phyloP scores from a whole-genome alignment of 345 rosid genomes.

The Eucalyptus caleyi region DNA sequence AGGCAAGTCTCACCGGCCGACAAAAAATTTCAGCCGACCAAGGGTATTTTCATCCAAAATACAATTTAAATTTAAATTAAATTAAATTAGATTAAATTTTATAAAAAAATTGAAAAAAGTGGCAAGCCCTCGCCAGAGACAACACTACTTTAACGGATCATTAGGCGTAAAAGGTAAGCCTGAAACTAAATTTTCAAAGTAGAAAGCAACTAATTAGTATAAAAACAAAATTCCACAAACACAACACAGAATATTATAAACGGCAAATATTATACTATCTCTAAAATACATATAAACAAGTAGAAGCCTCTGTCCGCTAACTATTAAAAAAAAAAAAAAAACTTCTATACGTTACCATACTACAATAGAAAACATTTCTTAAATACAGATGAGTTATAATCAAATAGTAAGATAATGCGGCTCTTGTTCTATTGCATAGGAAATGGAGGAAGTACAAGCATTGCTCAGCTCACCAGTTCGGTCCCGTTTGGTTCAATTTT shows the following conservation, averaged over 20 bases:
- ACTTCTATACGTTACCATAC: neutral
- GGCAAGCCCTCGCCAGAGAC: neutral
- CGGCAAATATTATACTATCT: neutral
- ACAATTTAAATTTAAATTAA: too few species aligned
- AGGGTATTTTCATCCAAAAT: too few species aligned
- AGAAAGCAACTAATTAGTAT: neutral
- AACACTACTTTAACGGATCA: neutral
- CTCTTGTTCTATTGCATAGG: neutral
- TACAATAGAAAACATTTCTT: neutral
- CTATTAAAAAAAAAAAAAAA: neutral
- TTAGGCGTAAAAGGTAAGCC: neutral
- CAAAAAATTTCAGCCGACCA: too few species aligned
- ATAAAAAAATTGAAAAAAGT: too few species aligned
- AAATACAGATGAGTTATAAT: neutral
- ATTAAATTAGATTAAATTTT: too few species aligned
- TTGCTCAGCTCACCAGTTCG: neutral
- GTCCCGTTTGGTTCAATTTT: too few species aligned
- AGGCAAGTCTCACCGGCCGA: too few species aligned
- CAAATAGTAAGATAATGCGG: neutral
- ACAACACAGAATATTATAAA: neutral
- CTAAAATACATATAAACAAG: neutral
- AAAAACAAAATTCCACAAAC: neutral
- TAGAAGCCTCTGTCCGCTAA: neutral
- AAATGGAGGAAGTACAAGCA: neutral
- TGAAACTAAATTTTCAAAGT: neutral